Evolutionary conservation across 768 basidiomycete genomes (phyloP), one percentile per base, ranked within the genome.

Genomic region (Neoboletus subvelutipes): DNA sequence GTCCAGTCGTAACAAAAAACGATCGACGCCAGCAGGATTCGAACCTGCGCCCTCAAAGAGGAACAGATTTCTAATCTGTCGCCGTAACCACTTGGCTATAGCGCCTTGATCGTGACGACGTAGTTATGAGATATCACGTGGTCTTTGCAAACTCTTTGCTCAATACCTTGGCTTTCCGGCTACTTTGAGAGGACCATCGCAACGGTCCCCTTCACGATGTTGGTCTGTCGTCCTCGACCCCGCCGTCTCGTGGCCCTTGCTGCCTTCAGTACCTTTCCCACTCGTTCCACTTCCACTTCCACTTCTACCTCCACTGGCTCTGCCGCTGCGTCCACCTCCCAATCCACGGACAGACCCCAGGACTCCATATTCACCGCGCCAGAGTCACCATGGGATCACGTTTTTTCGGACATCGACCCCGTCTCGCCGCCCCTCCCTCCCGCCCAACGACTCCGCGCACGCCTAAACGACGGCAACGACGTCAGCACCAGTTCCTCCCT

Each of bases 81-180:
- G 83, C 83, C 78, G 79, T 85, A 85, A 85, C 83, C 82, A 84
- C 83, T 84, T 84, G 80, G 83, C 82, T 83, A 85, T 84, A 82
- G 83, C 81, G 83, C 82, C 83, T 67, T 73, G 26, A 33, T 1
- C 17, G 13, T 0, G 0, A 1, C 0, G 3, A 2, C 4, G 4
- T 3, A 22, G 15, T 22, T 5, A 15, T 15, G 0, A 10, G 0
- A 10, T 1, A 2, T 20, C 18, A n/a, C 1, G 1, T 13, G 26
- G 28, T 12, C 28, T 3, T n/a, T 1, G 5, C 13, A 12, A 6
- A n/a, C n/a, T 3, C 3, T 29, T 4, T 31, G 29, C 29, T 31
- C n/a, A 4, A 13, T 12, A 3, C 12, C 5, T 22, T 24, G 1
- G 10, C 5, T 4, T 11, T 0, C 45, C 82, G 83, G 82, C 83